Conservation (phyloP, 345 rosid species). For the Punica granatum region DNA sequence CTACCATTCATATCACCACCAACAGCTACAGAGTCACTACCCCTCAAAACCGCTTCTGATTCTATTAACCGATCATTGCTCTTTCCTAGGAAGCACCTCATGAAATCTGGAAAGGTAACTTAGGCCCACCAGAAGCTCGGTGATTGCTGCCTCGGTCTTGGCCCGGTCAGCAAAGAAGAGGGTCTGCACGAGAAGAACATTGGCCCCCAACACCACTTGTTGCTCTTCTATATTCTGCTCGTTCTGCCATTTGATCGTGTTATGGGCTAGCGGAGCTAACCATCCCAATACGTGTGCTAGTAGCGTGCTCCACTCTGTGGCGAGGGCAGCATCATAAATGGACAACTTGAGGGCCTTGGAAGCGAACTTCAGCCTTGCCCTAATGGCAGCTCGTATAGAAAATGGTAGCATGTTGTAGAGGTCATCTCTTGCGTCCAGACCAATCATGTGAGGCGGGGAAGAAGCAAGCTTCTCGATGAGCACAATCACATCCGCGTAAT, state of each 20-base stretch:
- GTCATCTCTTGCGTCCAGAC: conserved; percentile 35
- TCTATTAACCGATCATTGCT: not conserved
- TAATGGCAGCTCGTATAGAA: conserved; percentile 26
- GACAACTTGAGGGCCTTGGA: conserved; percentile 16
- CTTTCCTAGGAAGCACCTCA: conserved; percentile 10
- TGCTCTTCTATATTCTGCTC: conserved; percentile 46
- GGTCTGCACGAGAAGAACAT: conserved; percentile 48
- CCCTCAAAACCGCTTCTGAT: no score
- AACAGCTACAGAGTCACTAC: no score
- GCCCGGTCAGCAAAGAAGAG: conserved; percentile 43
- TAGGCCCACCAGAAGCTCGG: conserved; percentile 49
- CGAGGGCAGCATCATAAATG: conserved; percentile 25
- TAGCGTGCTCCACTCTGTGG: conserved; percentile 28
- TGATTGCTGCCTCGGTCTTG: conserved; percentile 51
- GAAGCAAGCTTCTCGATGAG: conserved; percentile 40
- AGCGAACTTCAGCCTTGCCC: conserved; percentile 27
- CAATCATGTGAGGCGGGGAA: conserved; percentile 29
- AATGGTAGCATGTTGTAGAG: conserved; percentile 46
- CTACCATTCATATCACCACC: no score
- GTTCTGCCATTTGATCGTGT: conserved; percentile 43
- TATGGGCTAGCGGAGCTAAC: conserved; percentile 51
- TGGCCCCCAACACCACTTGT: conserved; percentile 20
- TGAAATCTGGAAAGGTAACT: conserved; percentile 33
- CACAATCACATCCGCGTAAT: conserved; percentile 42
- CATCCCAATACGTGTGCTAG: conserved; percentile 34